Evolutionary conservation across 768 basidiomycete species (phyloP).

Genomic region (Glaciozyma antarctica): DNA sequence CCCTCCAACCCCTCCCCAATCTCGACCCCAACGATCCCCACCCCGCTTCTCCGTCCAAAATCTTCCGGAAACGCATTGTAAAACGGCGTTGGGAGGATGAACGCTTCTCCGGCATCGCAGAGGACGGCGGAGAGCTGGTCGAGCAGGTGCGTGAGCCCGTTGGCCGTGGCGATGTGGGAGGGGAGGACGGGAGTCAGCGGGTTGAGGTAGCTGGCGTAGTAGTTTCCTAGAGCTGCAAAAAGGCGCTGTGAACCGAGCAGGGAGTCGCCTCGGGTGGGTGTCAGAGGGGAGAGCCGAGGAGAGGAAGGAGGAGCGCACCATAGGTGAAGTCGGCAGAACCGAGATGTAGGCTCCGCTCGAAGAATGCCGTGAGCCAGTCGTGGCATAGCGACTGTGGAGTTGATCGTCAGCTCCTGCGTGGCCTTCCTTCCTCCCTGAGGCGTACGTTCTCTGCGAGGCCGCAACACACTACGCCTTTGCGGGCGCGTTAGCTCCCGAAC

Average conservation of each 20-base stretch:
- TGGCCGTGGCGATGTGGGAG: background rate
- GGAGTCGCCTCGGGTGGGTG: slow-evolving; percentile 26
- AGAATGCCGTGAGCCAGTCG: slow-evolving; percentile 11
- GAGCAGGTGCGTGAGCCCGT: slow-evolving; percentile 12
- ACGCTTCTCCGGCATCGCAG: slow-evolving; percentile 30
- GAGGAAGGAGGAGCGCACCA: background rate
- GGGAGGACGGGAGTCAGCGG: slow-evolving; percentile 18
- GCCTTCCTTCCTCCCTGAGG: background rate
- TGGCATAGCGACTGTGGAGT: background rate
- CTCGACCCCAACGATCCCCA: slow-evolving; percentile 26
- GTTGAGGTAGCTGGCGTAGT: slow-evolving; percentile 26
- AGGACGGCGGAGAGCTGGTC: slow-evolving; percentile 11
- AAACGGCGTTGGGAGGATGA: slow-evolving; percentile 11
- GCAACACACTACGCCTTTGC: background rate
- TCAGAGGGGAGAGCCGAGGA: background rate
- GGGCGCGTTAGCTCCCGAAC: too few relatives aligned
- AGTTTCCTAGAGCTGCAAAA: slow-evolving; percentile 18
- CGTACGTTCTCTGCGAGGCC: too few relatives aligned
- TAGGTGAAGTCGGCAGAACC: background rate
- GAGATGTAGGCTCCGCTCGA: background rate
- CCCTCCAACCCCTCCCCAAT: slow-evolving; percentile 14
- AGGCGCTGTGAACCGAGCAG: slow-evolving; percentile 29
- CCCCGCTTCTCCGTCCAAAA: slow-evolving; percentile 23
- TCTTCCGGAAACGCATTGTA: slow-evolving; percentile 25
- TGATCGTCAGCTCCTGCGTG: background rate